These are phyloP conservation scores for Trypanosoma theileri DNA, from an alignment of 208 protist species.

Conservation along the genomic window DNA sequence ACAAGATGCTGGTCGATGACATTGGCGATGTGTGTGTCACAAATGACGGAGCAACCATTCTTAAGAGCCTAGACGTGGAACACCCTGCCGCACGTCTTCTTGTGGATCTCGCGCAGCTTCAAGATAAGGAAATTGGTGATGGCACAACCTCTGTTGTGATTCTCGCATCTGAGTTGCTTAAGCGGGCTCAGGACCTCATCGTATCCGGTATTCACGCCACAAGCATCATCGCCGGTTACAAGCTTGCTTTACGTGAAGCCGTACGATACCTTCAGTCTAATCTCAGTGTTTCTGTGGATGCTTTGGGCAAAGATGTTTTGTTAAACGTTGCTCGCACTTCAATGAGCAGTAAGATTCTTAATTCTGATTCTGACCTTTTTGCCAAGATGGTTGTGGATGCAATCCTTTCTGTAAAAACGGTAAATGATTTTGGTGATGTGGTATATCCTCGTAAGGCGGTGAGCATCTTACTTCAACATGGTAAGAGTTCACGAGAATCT, in stretches of 20 bases:
- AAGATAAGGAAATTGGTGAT: constrained; percentile 99
- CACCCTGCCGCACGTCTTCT: constrained; percentile 97
- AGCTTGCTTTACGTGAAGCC: constrained; percentile 95
- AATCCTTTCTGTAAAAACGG: constrained; percentile 88
- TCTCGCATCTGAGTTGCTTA: constrained; percentile 98
- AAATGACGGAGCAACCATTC: constrained; percentile 99
- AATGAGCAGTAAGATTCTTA: constrained; percentile 99
- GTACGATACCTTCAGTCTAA: constrained; percentile 96
- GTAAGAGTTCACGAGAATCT: constrained; percentile 93
- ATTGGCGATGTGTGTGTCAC: constrained; percentile 99
- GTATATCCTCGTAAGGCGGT: constrained; percentile 98
- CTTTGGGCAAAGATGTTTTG: constrained; percentile 94
- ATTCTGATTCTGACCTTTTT: constrained; percentile 96
- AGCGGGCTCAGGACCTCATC: constrained; percentile 97
- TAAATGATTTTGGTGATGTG: constrained; percentile 91
- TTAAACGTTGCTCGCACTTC: constrained; percentile 98
- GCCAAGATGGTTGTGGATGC: constrained; percentile 95
- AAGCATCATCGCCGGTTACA: constrained; percentile 98
- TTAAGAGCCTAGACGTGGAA: constrained; percentile 92
- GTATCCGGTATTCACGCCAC: constrained; percentile 98
- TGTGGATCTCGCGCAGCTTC: constrained; percentile 98
- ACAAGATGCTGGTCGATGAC: constrained; percentile 99
- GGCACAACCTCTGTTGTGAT: constrained; percentile 99
- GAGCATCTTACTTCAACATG: constrained; percentile 98
- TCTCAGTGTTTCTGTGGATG: constrained; percentile 78